These are phyloP conservation scores for Diplocarpon rosae DNA, from an alignment of 2,329 filamentous ascomycete species.

Conservation along the genomic window DNA sequence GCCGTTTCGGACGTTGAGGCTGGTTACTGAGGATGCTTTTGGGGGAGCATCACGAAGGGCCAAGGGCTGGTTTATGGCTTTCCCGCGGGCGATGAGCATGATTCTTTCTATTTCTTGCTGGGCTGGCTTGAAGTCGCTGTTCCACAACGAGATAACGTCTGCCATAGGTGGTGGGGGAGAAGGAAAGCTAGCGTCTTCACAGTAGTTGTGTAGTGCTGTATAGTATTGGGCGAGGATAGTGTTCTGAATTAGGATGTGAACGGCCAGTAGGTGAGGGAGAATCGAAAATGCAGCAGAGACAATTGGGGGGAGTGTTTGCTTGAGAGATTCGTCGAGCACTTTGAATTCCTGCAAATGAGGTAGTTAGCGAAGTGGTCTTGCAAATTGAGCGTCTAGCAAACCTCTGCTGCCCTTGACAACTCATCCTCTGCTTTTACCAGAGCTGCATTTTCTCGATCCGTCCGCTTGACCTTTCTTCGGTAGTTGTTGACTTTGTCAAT, in stretches of 20 bases:
- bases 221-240: conserved; percentile 68
- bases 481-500: conserved; percentile 60
- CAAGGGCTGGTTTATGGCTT: conserved; percentile 46
- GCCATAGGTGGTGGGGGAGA: conserved; percentile 64
- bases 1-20: conserved; percentile 27
- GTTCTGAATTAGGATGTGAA: conserved; percentile 68
- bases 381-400: conserved; percentile 29
- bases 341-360: conserved; percentile 49
- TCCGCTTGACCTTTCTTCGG: conserved; percentile 57
- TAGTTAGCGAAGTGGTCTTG: conserved; percentile 7
- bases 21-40: conserved; percentile 22
- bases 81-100: conserved; percentile 53
- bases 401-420: conserved; percentile 51
- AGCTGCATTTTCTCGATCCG: conserved; percentile 60
- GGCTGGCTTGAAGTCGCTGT: conserved; percentile 48
- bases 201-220: conserved; percentile 65
- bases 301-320: conserved; percentile 58
- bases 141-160: conserved; percentile 57
- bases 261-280: conserved; percentile 59
- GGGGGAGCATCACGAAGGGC: conserved; percentile 26
- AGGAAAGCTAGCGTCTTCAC: conserved; percentile 55
- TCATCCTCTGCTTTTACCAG: conserved; percentile 64
- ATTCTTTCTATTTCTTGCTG: conserved; percentile 58
- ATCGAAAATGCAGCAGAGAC: conserved; percentile 61
- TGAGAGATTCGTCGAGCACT: conserved; percentile 63